These are phyloP conservation scores for Suillus brevipes DNA, from an alignment of 768 basidiomycete genomes.

Conservation along the genomic window DNA sequence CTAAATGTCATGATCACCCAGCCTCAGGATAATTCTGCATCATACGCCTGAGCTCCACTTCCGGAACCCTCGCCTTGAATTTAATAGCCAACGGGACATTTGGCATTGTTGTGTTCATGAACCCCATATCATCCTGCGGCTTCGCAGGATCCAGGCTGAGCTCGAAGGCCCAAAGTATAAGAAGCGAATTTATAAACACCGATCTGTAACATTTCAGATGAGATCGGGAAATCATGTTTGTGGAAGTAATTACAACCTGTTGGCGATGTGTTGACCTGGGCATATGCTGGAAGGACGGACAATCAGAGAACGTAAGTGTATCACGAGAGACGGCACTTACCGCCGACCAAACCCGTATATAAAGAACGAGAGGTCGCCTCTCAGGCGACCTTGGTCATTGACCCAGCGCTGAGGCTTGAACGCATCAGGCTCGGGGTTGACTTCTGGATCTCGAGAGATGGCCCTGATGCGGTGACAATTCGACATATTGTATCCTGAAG, in stretches of 20 bases:
- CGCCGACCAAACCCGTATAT: slow-evolving; percentile 55
- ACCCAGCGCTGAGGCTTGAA: slow-evolving; percentile 28
- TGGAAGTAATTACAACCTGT: background rate
- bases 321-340: background rate
- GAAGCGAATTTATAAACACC: background rate
- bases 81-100: background rate
- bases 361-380: slow-evolving; percentile 49
- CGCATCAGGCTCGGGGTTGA: slow-evolving; percentile 4
- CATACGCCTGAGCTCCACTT: background rate
- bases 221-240: background rate
- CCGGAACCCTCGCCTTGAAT: background rate
- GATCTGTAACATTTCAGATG: background rate
- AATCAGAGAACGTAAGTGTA: background rate
- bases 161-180: background rate
- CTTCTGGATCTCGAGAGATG: slow-evolving; percentile 6
- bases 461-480: background rate
- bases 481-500: background rate
- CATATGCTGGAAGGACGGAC: background rate
- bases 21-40: background rate
- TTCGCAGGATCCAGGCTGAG: background rate
- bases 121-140: background rate
- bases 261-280: background rate
- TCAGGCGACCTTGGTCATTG: slow-evolving; percentile 45
- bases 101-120: background rate
- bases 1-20: background rate